These are phyloP conservation scores for Cystofilobasidium capitatum DNA, from an alignment of 768 basidiomycete genomes.

Conservation along the genomic window DNA sequence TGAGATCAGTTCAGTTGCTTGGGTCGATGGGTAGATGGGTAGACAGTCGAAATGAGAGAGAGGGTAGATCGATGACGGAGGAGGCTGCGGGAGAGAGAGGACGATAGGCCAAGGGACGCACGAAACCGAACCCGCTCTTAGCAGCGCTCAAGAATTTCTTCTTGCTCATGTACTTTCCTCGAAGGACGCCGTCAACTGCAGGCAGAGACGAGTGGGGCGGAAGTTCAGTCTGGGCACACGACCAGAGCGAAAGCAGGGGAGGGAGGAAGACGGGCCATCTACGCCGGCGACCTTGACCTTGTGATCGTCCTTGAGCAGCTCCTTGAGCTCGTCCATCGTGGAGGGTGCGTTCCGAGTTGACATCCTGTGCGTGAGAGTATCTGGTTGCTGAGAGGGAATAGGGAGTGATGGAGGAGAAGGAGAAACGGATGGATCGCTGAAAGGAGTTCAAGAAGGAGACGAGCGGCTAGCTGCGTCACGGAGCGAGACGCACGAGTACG, in stretches of 20 bases:
- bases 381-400: conserved; percentile 18
- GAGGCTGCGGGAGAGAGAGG: neutral
- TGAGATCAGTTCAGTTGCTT: no score
- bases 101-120: conserved; percentile 40
- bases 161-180: conserved; percentile 92
- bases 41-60: no score
- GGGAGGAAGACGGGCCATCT: conserved; percentile 15
- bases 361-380: conserved; percentile 19
- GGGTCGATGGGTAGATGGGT: no score
- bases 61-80: neutral
- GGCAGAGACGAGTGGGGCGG: neutral
- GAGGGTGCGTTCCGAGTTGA: conserved; percentile 45
- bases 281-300: conserved; percentile 91
- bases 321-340: conserved; percentile 52
- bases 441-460: no score
- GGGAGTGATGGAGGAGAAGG: conserved; percentile 1
- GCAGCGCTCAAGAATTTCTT: conserved; percentile 78
- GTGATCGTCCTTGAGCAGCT: conserved; percentile 51
- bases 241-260: neutral
- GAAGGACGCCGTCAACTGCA: conserved; percentile 79
- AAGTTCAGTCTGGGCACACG: neutral
- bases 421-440: no score
- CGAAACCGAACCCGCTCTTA: conserved; percentile 79
- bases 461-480: no score
- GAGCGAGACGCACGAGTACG: no score